Percentiles rank a stretch among this genome's conserved stretches.
These are phyloP conservation scores for Begonia fuchsioides DNA, from an alignment of 306 rosid genomes.

Conservation along the genomic window DNA sequence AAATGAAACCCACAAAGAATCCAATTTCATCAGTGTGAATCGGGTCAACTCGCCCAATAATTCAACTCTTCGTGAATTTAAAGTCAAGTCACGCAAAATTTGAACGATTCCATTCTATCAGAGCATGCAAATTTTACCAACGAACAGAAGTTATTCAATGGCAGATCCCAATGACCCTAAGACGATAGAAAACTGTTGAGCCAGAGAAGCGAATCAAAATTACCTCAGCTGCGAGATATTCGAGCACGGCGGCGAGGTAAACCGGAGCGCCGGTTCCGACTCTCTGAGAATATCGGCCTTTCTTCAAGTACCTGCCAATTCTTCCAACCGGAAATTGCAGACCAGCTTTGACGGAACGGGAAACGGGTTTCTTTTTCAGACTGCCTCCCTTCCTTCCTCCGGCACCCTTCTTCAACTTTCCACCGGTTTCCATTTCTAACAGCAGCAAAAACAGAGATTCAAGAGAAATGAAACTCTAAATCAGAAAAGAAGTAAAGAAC, in stretches of 20 bases:
- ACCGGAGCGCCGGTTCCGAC: conserved; percentile 41
- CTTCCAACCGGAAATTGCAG: conserved; percentile 37
- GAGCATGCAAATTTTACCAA: no score
- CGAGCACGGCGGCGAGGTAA: conserved; percentile 34
- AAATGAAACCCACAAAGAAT: no score
- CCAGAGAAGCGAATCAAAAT: neutral
- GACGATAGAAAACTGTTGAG: neutral
- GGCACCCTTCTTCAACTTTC: conserved; percentile 30
- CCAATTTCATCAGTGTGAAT: no score
- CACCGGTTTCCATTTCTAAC: conserved; percentile 16
- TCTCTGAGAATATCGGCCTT: conserved; percentile 28
- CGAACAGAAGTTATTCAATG: no score
- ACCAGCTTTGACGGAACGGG: conserved; percentile 32
- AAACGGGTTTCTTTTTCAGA: conserved; percentile 29
- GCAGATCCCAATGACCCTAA: neutral
- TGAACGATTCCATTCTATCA: no score
- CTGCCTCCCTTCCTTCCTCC: conserved; percentile 31
- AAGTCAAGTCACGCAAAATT: no score
- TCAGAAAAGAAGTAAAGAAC: no score
- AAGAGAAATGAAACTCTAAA: no score
- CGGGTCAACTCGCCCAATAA: no score
- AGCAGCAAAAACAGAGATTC: conserved; percentile 12
- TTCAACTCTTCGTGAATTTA: no score
- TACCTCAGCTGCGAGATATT: conserved; percentile 38
- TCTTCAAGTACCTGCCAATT: conserved; percentile 33